Percentiles rank a stretch among this genome's conserved stretches.
These are phyloP conservation scores for Xerocomus potaroensis DNA, from an alignment of 768 basidiomycete genomes.

Conservation along the genomic window DNA sequence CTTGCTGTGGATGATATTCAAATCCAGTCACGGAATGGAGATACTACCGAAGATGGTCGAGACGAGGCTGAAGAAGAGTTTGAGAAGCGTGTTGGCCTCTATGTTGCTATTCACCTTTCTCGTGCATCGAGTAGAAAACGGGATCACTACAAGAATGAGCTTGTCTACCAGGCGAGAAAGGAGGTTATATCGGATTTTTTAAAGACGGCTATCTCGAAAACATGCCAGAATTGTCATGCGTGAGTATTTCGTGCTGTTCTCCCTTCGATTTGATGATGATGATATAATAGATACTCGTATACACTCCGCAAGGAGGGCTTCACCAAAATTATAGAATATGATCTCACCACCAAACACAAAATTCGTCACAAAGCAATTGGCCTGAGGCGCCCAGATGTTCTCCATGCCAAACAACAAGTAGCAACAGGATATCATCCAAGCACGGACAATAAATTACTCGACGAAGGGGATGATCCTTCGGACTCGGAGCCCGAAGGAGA, in stretches of 20 bases:
- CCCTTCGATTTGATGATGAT: conserved; percentile 5
- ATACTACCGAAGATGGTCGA: conserved; percentile 37
- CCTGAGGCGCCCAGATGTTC: conserved; percentile 72
- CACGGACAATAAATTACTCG: conserved; percentile 26
- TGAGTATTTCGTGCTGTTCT: conserved; percentile 40
- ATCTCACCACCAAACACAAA: conserved; percentile 78
- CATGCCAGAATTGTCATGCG: conserved; percentile 85
- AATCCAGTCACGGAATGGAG: conserved; percentile 33
- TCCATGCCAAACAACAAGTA: conserved; percentile 43
- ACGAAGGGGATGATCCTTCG: conserved; percentile 47
- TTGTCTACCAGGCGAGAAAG: conserved; percentile 85
- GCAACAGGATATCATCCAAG: conserved; percentile 22
- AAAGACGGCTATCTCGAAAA: conserved; percentile 59
- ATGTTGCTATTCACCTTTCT: conserved; percentile 49
- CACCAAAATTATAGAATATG: conserved; percentile 93
- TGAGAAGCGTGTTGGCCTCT: conserved; percentile 58
- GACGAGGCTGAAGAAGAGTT: conserved; percentile 63
- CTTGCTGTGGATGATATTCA: conserved; percentile 69
- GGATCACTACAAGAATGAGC: conserved; percentile 84
- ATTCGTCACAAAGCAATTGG: conserved; percentile 46
- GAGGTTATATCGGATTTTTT: conserved; percentile 79
- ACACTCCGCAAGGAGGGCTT: conserved; percentile 92
- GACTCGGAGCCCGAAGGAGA: conserved; percentile 48
- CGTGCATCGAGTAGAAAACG: conserved; percentile 53
- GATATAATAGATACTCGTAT: conserved; percentile 57